Percentiles rank a stretch among this genome's conserved stretches.
Conservation (phyloP, 1,284 basidiomycete genomes). For the Cryptococcus amylolentus region DNA sequence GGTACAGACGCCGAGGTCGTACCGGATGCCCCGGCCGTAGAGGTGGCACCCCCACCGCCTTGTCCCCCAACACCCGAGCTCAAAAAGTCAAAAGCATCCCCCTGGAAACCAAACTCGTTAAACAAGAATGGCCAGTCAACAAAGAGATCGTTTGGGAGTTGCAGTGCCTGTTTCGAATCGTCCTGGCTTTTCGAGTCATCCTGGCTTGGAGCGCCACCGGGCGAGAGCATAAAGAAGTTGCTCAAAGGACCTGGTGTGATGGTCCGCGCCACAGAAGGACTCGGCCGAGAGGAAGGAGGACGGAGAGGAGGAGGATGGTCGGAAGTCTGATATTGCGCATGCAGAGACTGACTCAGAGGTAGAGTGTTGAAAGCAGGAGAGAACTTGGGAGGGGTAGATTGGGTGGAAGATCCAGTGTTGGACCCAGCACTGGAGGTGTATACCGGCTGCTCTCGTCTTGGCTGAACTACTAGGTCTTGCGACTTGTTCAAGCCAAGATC, state of each 20-base stretch:
- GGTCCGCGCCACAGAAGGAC: no score
- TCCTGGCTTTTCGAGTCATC: no score
- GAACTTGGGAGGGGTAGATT: neutral
- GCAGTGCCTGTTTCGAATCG: conserved; percentile 3
- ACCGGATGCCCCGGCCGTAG: neutral
- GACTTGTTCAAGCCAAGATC: no score
- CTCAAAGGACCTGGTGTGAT: no score
- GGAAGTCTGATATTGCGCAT: no score
- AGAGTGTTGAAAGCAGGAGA: neutral
- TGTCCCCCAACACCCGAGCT: conserved; percentile 1
- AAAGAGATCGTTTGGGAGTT: conserved; percentile 31
- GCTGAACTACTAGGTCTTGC: no score
- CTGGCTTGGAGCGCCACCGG: no score
- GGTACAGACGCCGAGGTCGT: neutral
- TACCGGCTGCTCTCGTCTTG: neutral
- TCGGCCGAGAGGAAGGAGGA: neutral
- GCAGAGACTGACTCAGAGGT: neutral
- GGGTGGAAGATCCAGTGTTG: neutral
- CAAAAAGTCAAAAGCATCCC: conserved; percentile 39
- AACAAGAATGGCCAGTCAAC: conserved; percentile 33
- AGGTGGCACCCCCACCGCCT: neutral
- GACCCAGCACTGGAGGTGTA: neutral
- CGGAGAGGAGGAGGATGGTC: neutral
- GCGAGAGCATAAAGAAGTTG: no score
- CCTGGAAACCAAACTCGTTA: conserved; percentile 18